These are phyloP conservation scores for Fusarium nurragi DNA, from an alignment of 2,329 filamentous ascomycete genomes.

Conservation along the genomic window DNA sequence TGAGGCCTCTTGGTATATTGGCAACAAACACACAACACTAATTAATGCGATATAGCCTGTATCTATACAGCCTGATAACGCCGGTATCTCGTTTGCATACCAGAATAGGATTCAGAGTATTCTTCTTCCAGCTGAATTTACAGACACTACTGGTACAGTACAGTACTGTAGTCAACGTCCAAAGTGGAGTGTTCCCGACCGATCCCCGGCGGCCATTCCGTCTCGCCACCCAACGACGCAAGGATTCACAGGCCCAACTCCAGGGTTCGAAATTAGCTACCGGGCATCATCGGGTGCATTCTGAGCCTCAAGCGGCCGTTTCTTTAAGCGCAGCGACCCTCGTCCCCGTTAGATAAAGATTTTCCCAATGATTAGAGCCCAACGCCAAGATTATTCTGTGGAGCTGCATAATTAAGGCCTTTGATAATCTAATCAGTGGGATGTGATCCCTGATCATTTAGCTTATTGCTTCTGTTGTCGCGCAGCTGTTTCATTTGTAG, in stretches of 20 bases:
- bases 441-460: neutral
- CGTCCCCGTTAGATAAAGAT: neutral
- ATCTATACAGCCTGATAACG: neutral
- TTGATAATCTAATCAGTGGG: neutral
- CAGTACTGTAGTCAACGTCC: neutral
- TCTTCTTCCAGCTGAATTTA: neutral
- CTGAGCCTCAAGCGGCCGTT: conserved; percentile 15
- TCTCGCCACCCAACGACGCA: conserved; percentile 32
- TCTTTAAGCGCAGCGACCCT: neutral
- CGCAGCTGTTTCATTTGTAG: neutral
- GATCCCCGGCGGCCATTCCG: conserved; percentile 20
- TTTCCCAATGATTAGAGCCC: neutral
- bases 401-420: neutral
- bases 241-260: conserved; percentile 19
- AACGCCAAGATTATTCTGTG: conserved; percentile 1
- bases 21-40: neutral
- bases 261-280: conserved; percentile 30
- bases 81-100: neutral
- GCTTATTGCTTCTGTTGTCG: neutral
- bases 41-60: neutral
- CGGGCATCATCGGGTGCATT: conserved; percentile 15
- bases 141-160: neutral
- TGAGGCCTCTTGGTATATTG: conserved; percentile 16
- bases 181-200: conserved; percentile 21
- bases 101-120: neutral